These are phyloP conservation scores for Pestalotiopsis sp. DNA, from an alignment of 2,329 filamentous ascomycete genomes.

Conservation along the genomic window DNA sequence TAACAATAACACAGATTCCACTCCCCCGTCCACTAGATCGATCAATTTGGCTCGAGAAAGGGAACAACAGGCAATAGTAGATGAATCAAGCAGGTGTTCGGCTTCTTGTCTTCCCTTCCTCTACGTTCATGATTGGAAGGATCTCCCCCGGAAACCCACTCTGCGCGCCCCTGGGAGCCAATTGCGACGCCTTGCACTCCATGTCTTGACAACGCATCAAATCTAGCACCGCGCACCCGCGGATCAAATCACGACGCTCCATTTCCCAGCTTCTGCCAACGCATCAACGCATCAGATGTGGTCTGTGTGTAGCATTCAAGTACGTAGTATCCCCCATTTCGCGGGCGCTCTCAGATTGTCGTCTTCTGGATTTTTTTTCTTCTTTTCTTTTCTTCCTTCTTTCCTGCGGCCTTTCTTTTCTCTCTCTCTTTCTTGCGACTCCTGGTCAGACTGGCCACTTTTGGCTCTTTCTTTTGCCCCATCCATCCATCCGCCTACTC, in stretches of 20 bases:
- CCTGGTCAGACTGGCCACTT: neutral
- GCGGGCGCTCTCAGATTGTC: slow-evolving; percentile 21
- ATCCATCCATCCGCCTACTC: neutral
- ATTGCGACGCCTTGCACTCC: slow-evolving; percentile 16
- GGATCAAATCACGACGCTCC: slow-evolving; percentile 25
- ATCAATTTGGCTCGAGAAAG: neutral
- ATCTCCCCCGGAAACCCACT: slow-evolving; percentile 3
- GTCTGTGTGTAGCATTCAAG: slow-evolving; percentile 33
- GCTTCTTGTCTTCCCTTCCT: neutral
- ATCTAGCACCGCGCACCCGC: slow-evolving; percentile 24
- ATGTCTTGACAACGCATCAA: slow-evolving; percentile 15
- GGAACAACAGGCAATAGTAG: slow-evolving; percentile 11
- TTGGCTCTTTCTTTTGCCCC: neutral
- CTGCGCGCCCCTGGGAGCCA: slow-evolving; percentile 21
- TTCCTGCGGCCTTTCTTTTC: slow-evolving; percentile 14
- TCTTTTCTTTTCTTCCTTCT: slow-evolving; percentile 10
- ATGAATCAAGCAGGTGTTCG: no score
- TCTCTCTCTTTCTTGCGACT: neutral
- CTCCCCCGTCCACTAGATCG: no score
- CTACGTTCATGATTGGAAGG: slow-evolving; percentile 2
- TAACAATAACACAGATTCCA: no score
- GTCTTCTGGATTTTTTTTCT: no score
- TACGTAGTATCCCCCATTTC: slow-evolving; percentile 17
- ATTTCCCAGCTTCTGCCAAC: slow-evolving; percentile 29
- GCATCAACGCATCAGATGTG: slow-evolving; percentile 36